Evolutionary conservation across 805 yeast species (phyloP).

Genomic region (Myxozyma lipomycoides): DNA sequence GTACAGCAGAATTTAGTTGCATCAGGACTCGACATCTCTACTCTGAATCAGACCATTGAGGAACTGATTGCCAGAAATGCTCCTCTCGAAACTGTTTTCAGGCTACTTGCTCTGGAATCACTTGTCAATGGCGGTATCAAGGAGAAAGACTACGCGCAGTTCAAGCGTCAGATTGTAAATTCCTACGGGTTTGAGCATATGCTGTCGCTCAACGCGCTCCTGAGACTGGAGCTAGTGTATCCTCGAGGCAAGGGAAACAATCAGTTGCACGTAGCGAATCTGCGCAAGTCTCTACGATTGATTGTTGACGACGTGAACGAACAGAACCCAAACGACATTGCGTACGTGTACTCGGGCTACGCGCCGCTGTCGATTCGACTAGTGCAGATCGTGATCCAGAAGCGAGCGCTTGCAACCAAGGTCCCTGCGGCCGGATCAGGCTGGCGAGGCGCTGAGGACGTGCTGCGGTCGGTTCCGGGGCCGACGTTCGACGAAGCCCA

Average conservation of each 20-base stretch:
- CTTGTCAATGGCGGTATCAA: constrained; percentile 65
- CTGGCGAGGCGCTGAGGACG: constrained; percentile 43
- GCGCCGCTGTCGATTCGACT: constrained; percentile 72
- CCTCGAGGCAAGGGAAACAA: constrained; percentile 30
- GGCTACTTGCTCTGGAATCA: constrained; percentile 56
- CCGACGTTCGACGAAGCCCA: constrained; percentile 36
- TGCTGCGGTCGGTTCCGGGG: constrained; percentile 39
- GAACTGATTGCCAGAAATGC: constrained; percentile 50
- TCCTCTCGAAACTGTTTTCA: constrained; percentile 44
- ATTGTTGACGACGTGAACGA: constrained; percentile 37
- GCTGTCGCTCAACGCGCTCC: constrained; percentile 47
- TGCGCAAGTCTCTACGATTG: constrained; percentile 41
- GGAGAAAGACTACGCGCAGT: constrained; percentile 54
- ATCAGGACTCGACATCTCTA: constrained; percentile 44
- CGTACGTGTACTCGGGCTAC: constrained; percentile 74
- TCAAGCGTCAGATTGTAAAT: constrained; percentile 55
- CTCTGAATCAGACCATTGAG: constrained; percentile 42
- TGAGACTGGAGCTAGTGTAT: constrained; percentile 48
- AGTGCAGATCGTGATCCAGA: constrained; percentile 61
- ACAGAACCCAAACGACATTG: constrained; percentile 45
- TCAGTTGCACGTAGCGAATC: constrained; percentile 46
- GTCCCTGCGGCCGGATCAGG: constrained; percentile 29
- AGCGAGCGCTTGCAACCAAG: constrained; percentile 35
- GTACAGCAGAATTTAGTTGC: constrained; percentile 69
- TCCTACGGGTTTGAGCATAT: constrained; percentile 60